Percentiles rank a stretch among this genome's conserved stretches.
Evolutionary conservation across 495 filamentous ascomycete species (phyloP).

Genomic region (Aspergillus mulundensis): DNA sequence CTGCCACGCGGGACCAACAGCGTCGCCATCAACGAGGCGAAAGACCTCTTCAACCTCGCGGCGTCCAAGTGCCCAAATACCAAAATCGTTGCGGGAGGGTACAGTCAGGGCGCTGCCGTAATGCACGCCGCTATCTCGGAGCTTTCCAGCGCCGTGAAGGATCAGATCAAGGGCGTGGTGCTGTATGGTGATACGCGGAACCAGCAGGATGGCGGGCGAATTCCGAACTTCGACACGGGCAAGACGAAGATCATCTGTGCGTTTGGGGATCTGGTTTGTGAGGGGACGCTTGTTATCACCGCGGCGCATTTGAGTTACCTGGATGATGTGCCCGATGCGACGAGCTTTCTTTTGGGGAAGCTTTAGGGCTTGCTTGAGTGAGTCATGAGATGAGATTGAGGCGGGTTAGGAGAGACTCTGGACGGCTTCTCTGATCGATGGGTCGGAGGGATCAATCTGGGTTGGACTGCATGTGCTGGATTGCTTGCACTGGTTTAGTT

Average conservation of each 20-base stretch:
- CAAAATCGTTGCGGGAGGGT: constrained; percentile 52
- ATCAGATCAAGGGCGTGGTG: constrained; percentile 48
- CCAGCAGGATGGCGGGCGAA: constrained; percentile 41
- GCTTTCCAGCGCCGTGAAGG: constrained; percentile 32
- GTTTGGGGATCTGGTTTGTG: constrained; percentile 48
- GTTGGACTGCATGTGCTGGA: no score
- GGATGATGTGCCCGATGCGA: constrained; percentile 14
- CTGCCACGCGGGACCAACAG: constrained; percentile 25
- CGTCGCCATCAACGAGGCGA: constrained; percentile 36
- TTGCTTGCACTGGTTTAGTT: no score
- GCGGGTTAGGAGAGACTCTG: no score
- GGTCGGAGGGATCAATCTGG: no score
- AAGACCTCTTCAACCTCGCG: constrained; percentile 31
- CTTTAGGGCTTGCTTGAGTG: background rate
- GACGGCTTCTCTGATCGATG: no score
- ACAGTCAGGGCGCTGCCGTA: constrained; percentile 55
- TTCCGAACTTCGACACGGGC: constrained; percentile 42
- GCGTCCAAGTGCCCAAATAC: constrained; percentile 48
- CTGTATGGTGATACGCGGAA: constrained; percentile 56
- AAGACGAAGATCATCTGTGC: constrained; percentile 49
- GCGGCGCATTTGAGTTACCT: constrained; percentile 45
- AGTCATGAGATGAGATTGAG: no score
- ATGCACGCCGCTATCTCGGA: constrained; percentile 44
- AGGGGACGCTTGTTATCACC: constrained; percentile 44
- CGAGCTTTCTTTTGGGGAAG: constrained; percentile 14